Base-by-base conservation (phyloP, 2,329 filamentous ascomycete genomes). In the Exophiala sp. region DNA sequence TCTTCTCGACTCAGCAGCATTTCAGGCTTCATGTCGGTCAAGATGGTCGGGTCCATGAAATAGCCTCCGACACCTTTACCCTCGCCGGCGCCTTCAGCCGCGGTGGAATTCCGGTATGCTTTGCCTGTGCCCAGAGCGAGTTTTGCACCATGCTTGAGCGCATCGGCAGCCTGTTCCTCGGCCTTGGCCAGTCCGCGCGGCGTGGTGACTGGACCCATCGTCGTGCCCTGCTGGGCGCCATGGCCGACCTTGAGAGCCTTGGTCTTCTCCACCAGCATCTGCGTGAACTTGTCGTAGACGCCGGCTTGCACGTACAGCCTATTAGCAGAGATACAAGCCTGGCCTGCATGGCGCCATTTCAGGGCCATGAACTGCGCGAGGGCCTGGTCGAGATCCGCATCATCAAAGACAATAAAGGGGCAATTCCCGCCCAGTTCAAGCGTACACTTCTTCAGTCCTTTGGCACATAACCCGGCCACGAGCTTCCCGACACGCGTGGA, bases 21-120 rank as follows among this genome's bases (percentile, higher is more conserved):
- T 1, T 80, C 72, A 8, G 71, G 66, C 5, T 72, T 80, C 55
- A 81, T 78, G 3, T 76, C 75, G 0, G 74, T 74, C 34, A 86
- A 74, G 48, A 86, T 77, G 0, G 82, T 86, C 1, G 81, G 82
- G 62, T 83, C 75, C 65, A 86, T 85, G 71, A 85, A 88, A 66
- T 83, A 86, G 2, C 81, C 81, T 0, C 70, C 69, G 10, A 71
- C 66, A 19, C 64, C 64, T 37, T 61, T 58, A 10, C 58, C 58
- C 14, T 27, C 14, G 56, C 77, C 76, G 52, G 79, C 78, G 50
- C 75, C 75, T n/a, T 75, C 74, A 1, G 71, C 73, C 9, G 70
- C 63, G 9, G 69, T 65, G 0, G 67, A 63, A 5, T 63, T 63
- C 37, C 57, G 57, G 43, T 57, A 44, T 18, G 58, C 52, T 35